These are phyloP conservation scores for Dioscorea cayenensis DNA, from an alignment of 116 monocot genomes.

Conservation along the genomic window DNA sequence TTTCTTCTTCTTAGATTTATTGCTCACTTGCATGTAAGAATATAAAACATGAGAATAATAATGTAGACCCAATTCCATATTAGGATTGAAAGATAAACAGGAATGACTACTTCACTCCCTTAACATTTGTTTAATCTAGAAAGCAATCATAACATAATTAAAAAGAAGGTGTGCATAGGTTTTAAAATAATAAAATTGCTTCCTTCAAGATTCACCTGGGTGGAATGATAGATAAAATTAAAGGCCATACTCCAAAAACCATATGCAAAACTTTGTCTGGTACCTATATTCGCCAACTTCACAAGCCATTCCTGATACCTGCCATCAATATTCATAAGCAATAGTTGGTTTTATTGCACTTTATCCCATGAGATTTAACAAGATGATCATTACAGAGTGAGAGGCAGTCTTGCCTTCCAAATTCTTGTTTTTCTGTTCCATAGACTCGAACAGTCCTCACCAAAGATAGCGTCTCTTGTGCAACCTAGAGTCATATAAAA, in stretches of 20 bases:
- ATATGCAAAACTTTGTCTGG: constrained; percentile 73
- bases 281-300: constrained; percentile 59
- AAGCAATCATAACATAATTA: too few relatives aligned
- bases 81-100: too few relatives aligned
- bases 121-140: too few relatives aligned
- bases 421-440: constrained; percentile 89
- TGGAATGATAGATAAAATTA: constrained; percentile 77
- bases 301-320: constrained; percentile 71
- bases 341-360: background rate
- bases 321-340: background rate
- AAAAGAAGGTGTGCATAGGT: too few relatives aligned
- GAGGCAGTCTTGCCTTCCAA: constrained; percentile 38
- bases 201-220: constrained; percentile 49
- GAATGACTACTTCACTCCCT: too few relatives aligned
- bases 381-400: background rate
- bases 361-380: background rate
- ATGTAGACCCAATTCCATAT: too few relatives aligned
- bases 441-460: constrained; percentile 82
- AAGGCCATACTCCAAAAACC: constrained; percentile 84
- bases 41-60: background rate
- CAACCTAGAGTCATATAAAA: constrained; percentile 41
- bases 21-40: background rate
- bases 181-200: background rate
- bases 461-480: constrained; percentile 82
- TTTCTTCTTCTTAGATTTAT: too few relatives aligned